phyloP scores from a whole-genome alignment of 2,329 filamentous ascomycete genomes.

The Xylaria sp. region DNA sequence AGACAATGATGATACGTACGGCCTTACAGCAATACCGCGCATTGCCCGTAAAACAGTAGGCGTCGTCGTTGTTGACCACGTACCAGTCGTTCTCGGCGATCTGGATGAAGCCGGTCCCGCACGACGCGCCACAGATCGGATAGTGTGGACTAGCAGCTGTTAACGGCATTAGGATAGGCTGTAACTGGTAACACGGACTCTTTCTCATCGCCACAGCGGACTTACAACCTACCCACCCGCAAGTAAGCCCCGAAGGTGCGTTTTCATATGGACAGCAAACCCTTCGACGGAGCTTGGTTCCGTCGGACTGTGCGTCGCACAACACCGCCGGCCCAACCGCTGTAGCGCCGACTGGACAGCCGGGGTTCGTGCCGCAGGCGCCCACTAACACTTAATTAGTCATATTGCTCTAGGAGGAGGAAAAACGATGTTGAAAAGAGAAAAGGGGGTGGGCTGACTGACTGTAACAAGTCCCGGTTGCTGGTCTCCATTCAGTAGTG shows the following conservation, averaged over 20 bases:
- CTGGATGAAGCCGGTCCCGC: neutral
- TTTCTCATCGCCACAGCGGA: constrained; percentile 1
- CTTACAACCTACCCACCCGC: constrained; percentile 16
- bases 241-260: constrained; percentile 2
- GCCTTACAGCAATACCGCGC: constrained; percentile 12
- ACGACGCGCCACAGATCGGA: constrained; percentile 8
- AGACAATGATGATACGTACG: constrained; percentile 11
- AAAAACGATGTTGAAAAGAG: too few relatives aligned
- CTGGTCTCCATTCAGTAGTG: constrained; percentile 11
- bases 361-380: constrained; percentile 14
- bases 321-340: constrained; percentile 3
- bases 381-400: constrained; percentile 16
- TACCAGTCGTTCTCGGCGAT: constrained; percentile 15
- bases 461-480: constrained; percentile 19
- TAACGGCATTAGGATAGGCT: constrained; percentile 1
- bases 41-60: constrained; percentile 5
- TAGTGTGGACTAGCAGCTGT: constrained; percentile 7
- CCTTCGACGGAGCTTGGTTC: neutral
- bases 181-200: neutral
- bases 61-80: constrained; percentile 1
- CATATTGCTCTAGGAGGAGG: neutral
- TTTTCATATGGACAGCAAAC: constrained; percentile 11
- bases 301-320: constrained; percentile 2
- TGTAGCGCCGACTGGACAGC: constrained; percentile 4
- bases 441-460: neutral